Evolutionary conservation across 495 filamentous ascomycete genomes (phyloP), one percentile per base, ranked within the genome.

Genomic region (Penicillium silybi): DNA sequence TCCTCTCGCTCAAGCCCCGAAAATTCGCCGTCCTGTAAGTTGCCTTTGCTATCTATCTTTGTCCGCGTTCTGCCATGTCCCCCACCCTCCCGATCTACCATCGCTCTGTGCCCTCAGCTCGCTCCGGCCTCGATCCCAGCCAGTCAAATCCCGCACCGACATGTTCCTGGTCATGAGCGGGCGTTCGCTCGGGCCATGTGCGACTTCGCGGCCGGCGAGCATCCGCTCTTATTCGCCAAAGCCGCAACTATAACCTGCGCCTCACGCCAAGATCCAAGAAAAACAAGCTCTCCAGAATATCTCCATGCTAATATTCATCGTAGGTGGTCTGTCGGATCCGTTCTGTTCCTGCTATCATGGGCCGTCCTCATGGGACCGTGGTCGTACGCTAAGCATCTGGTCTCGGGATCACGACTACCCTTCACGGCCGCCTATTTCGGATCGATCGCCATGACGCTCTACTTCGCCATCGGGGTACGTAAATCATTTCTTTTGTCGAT

Each of bases 401-500:
- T 90, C 59, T 97, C 95, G 44, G 83, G 82, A 47, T 77, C 89
- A 52, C 82, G 93, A 54, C 71, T 98, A 45, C 93, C 95, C 10
- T 98, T 98, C 66, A 97, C 93, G 17, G 90, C 90, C 44, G 89
- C 90, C 23, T 98, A 98, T 77, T 97, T 98, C 75, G 93, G 92
- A 37, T 95, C 89, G 37, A 95, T 98, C 56, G 85, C 73, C 2
- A 67, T 97, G 62, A 97, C 93, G 4, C 74, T 98, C 29, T 96
- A 90, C 69, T 97, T 95, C 71, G 85, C 92, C 16, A 76, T 96
- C 56, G 87, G 87, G 49, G 93, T 97, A 82, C 80, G 90, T 89
- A 44, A 18, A 16, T 46, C 41, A 46, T 42, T 52, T 40, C 35
- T 34, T 47, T 53, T 23, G 45, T 63, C 49, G 46, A 58, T 50